These are phyloP conservation scores for Blastomyces silverae DNA, from an alignment of 2,329 filamentous ascomycete genomes.

Conservation along the genomic window DNA sequence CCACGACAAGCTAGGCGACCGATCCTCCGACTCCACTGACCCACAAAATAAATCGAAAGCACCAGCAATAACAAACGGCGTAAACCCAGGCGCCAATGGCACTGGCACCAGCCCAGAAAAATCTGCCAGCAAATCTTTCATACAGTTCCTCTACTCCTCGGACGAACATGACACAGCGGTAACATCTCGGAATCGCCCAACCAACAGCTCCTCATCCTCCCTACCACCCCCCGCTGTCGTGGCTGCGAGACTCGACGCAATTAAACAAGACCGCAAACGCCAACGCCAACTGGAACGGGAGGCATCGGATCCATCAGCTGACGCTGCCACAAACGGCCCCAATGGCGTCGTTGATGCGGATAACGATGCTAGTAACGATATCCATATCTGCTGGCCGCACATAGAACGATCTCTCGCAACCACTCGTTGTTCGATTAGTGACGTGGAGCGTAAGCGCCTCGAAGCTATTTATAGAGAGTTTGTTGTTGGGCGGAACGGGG, in stretches of 20 bases:
- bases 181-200: conserved; percentile 40
- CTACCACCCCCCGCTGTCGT: conserved; percentile 75
- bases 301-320: conserved; percentile 8
- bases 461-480: conserved; percentile 86
- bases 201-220: conserved; percentile 33
- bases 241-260: conserved; percentile 69
- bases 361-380: conserved; percentile 53
- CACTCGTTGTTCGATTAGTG: conserved; percentile 76
- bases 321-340: conserved; percentile 23
- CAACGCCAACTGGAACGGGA: conserved; percentile 46
- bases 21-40: conserved; percentile 34
- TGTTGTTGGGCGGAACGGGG: conserved; percentile 82
- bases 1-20: conserved; percentile 73
- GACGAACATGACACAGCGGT: conserved; percentile 47
- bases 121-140: conserved; percentile 47
- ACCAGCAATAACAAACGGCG: conserved; percentile 22
- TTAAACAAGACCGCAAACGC: conserved; percentile 64
- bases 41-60: conserved; percentile 30
- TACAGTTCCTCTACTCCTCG: conserved; percentile 75
- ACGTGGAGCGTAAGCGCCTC: conserved; percentile 66
- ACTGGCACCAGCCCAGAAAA: conserved; percentile 27
- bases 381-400: conserved; percentile 78
- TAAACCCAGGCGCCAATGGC: conserved; percentile 22
- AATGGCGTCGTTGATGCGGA: conserved; percentile 18
- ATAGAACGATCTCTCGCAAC: conserved; percentile 67